Conservation (phyloP, 208 protist genomes). For the Leishmania gerbilli region DNA sequence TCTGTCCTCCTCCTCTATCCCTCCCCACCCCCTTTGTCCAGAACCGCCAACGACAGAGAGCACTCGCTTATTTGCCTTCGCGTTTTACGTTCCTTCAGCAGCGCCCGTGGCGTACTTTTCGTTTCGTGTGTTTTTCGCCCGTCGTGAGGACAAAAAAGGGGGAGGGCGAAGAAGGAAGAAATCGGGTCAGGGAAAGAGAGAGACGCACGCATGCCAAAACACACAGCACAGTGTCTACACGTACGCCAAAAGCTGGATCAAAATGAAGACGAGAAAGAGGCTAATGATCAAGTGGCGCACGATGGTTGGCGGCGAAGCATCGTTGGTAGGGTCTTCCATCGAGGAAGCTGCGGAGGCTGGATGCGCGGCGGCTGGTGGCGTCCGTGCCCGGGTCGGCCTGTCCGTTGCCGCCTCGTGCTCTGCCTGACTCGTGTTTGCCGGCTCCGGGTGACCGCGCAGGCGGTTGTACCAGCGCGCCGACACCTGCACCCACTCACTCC, state of each 20-base stretch:
- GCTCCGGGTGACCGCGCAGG: conserved; percentile 6
- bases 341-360: neutral
- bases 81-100: neutral
- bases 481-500: conserved; percentile 33
- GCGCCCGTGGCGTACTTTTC: neutral
- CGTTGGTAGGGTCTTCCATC: neutral
- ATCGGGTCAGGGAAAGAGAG: neutral
- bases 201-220: too few species aligned
- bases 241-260: conserved; percentile 29
- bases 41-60: neutral
- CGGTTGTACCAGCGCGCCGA: conserved; percentile 12
- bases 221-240: conserved; percentile 5
- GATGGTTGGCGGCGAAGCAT: neutral
- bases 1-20: neutral
- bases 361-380: neutral
- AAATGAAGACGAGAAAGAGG: conserved; percentile 24
- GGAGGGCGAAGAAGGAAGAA: neutral
- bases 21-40: neutral
- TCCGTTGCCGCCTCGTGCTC: conserved; percentile 8
- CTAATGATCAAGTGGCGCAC: conserved; percentile 14
- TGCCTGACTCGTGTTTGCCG: neutral
- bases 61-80: too few species aligned
- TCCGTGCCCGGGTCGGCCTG: neutral
- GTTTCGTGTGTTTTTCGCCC: neutral
- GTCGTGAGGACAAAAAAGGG: neutral